These are phyloP conservation scores for Ramichloridium luteum DNA, from an alignment of 2,329 filamentous ascomycete genomes.

Conservation along the genomic window DNA sequence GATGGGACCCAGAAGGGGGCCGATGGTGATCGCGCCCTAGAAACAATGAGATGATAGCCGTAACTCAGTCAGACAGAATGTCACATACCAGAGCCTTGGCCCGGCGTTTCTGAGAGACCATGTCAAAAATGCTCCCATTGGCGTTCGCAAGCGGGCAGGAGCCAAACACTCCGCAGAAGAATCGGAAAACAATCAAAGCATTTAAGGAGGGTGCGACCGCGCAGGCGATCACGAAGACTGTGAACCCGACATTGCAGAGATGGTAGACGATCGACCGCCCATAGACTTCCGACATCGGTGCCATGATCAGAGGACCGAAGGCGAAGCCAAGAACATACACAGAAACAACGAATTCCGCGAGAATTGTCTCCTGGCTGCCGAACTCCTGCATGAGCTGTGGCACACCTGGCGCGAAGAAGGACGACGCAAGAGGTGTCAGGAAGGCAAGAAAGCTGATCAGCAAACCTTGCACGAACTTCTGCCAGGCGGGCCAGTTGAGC, in stretches of 20 bases:
- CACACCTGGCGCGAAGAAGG: slow-evolving; percentile 57
- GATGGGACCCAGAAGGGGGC: slow-evolving; percentile 25
- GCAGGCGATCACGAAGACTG: slow-evolving; percentile 21
- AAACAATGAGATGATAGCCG: no score
- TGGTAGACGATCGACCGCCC: slow-evolving; percentile 22
- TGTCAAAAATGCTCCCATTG: slow-evolving; percentile 6
- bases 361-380: slow-evolving; percentile 35
- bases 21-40: no score
- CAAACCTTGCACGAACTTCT: slow-evolving; percentile 36
- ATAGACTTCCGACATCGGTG: slow-evolving; percentile 29
- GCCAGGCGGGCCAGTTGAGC: slow-evolving; percentile 43
- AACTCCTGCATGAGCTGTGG: slow-evolving; percentile 53
- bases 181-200: slow-evolving; percentile 21
- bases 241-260: slow-evolving; percentile 19
- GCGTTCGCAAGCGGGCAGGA: slow-evolving; percentile 25
- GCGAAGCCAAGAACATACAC: slow-evolving; percentile 47
- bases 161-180: slow-evolving; percentile 37
- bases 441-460: slow-evolving; percentile 40
- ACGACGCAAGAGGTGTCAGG: slow-evolving; percentile 40
- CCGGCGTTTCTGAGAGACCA: no score
- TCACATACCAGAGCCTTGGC: no score
- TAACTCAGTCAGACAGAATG: no score
- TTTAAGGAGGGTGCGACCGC: slow-evolving; percentile 17
- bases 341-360: slow-evolving; percentile 54
- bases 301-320: slow-evolving; percentile 32